Conservation (phyloP, 345 rosid species). For the Eutrema yunnanense region DNA sequence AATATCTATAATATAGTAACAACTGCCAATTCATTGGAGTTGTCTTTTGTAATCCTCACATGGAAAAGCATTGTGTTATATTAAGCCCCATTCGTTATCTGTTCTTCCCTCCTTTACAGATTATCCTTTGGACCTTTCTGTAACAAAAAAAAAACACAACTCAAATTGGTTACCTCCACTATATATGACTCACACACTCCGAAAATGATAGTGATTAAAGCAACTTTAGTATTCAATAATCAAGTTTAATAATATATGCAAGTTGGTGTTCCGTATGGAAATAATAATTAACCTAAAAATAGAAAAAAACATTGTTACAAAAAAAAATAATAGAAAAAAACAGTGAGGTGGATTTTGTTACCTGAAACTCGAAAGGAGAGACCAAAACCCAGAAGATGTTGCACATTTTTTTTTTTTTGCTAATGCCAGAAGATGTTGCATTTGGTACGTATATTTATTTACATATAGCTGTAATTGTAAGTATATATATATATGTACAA, state of each 20-base stretch:
- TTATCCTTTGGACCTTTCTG: constrained; percentile 32
- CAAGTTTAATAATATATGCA: constrained; percentile 5
- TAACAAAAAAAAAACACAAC: constrained; percentile 20
- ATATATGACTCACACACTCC: constrained; percentile 8
- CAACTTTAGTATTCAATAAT: constrained; percentile 3
- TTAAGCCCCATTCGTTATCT: constrained; percentile 23
- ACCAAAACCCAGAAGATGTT: neutral
- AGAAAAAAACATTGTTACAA: neutral
- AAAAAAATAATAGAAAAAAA: no score
- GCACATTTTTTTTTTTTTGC: neutral
- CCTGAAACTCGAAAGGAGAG: constrained; percentile 17
- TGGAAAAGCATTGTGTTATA: constrained; percentile 24
- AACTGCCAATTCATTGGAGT: constrained; percentile 29
- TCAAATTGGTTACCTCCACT: constrained; percentile 24
- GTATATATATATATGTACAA: constrained; percentile 28
- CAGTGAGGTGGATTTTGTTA: constrained; percentile 14
- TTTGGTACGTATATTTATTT: constrained; percentile 11
- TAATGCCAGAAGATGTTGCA: neutral
- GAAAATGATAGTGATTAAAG: constrained; percentile 13
- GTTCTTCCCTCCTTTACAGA: constrained; percentile 30
- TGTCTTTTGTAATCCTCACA: constrained; percentile 28
- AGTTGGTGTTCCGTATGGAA: constrained; percentile 1
- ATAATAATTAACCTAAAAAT: neutral
- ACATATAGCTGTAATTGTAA: constrained; percentile 9
- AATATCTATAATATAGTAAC: constrained; percentile 20